Percentiles rank a stretch among this genome's conserved stretches.
Evolutionary conservation across 2,329 filamentous ascomycete species (phyloP).

Genomic region (Colletotrichum sp.): DNA sequence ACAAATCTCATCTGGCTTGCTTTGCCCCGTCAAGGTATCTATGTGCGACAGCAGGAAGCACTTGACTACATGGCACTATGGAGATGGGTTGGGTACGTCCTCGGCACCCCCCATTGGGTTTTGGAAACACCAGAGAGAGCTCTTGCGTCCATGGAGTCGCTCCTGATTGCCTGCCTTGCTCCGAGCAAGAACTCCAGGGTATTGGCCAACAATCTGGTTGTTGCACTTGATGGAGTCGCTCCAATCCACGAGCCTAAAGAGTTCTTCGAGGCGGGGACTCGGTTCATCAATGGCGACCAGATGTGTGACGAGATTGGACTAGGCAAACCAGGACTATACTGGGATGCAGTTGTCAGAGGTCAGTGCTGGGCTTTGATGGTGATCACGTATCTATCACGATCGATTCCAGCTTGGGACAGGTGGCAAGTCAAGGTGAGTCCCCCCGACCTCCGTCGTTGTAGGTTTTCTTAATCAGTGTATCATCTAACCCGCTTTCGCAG

Average conservation of each 20-base stretch:
- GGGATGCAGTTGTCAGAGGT: background rate
- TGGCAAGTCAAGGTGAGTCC: background rate
- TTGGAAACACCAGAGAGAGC: background rate
- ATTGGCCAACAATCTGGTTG: background rate
- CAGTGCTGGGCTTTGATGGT: background rate
- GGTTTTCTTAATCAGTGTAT: accelerated
- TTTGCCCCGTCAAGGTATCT: slow-evolving; percentile 5
- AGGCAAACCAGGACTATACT: background rate
- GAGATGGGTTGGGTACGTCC: background rate
- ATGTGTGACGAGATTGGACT: background rate
- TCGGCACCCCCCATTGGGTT: background rate
- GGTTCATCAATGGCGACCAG: background rate
- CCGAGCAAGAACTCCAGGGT: background rate
- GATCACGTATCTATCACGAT: background rate
- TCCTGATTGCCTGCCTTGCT: background rate
- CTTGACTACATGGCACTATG: slow-evolving; percentile 12
- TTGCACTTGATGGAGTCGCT: background rate
- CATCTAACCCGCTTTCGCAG: background rate
- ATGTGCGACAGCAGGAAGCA: slow-evolving; percentile 1
- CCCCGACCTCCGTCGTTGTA: background rate
- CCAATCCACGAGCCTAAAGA: background rate
- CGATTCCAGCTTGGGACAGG: background rate
- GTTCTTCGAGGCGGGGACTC: background rate
- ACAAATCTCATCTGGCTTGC: slow-evolving; percentile 8
- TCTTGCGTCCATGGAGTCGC: background rate